phyloP scores from a whole-genome alignment of 495 filamentous ascomycete genomes.

The Eremomyces bilateralis region DNA sequence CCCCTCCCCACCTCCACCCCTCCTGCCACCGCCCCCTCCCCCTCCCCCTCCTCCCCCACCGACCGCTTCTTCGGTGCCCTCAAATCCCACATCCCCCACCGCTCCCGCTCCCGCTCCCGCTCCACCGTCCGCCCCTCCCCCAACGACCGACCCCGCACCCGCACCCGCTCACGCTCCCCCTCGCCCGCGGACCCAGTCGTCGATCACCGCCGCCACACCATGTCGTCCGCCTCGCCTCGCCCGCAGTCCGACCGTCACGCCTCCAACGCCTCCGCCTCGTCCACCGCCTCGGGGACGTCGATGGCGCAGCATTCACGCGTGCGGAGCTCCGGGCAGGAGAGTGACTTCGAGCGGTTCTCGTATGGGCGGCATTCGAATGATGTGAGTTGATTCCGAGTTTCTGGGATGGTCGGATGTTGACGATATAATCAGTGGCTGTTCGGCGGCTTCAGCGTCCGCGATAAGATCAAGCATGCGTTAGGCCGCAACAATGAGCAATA shows the following conservation, averaged over 20 bases:
- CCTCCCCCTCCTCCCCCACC: too few species aligned
- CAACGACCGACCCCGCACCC: background rate
- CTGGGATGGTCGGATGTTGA: background rate
- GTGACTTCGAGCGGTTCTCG: background rate
- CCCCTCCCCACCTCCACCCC: too few species aligned
- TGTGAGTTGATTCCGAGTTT: background rate
- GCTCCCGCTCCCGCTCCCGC: background rate
- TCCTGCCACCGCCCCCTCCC: too few species aligned
- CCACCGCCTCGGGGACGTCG: too few species aligned
- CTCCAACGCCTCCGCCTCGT: too few species aligned
- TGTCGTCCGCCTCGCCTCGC: too few species aligned
- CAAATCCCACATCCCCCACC: background rate
- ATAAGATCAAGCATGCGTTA: too few species aligned
- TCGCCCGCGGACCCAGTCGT: background rate
- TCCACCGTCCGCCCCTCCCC: background rate
- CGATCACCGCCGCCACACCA: background rate
- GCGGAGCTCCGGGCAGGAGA: background rate
- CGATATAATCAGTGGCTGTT: background rate
- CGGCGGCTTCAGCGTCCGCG: background rate
- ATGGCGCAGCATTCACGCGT: background rate
- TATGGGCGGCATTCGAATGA: background rate
- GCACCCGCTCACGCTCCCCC: background rate
- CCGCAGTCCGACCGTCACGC: too few species aligned
- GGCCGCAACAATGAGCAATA: too few species aligned
- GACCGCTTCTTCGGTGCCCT: background rate